Evolutionary conservation across 345 rosid species (phyloP).

Genomic region (Clarkia xantiana): DNA sequence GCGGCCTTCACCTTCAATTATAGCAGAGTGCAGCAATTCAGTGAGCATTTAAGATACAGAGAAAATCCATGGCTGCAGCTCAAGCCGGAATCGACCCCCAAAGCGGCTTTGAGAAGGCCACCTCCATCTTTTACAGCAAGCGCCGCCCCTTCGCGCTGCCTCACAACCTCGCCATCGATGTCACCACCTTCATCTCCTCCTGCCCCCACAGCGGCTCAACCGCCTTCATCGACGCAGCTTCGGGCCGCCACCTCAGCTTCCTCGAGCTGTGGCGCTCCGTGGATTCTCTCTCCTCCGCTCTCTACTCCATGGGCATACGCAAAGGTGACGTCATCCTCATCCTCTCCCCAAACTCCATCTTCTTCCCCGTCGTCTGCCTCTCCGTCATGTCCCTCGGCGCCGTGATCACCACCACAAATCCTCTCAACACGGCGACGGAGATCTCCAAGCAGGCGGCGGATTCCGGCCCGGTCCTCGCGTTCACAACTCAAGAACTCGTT

Average conservation of each 20-base stretch:
- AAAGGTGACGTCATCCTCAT: slow-evolving; percentile 73
- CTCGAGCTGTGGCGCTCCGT: slow-evolving; percentile 60
- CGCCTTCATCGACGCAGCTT: slow-evolving; percentile 79
- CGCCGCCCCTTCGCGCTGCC: slow-evolving; percentile 50
- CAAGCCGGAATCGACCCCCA: slow-evolving; percentile 18
- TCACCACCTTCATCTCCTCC: slow-evolving; percentile 72
- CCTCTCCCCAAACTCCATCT: slow-evolving; percentile 79
- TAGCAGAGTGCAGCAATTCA: background rate
- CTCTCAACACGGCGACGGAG: slow-evolving; percentile 66
- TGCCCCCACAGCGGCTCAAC: slow-evolving; percentile 54
- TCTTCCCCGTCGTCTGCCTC: slow-evolving; percentile 82
- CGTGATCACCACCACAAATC: slow-evolving; percentile 67
- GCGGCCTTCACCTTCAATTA: background rate
- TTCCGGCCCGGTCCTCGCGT: slow-evolving; percentile 61
- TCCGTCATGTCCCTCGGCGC: slow-evolving; percentile 94
- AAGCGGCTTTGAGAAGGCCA: slow-evolving; percentile 56
- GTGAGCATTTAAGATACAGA: background rate
- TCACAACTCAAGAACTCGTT: slow-evolving; percentile 41
- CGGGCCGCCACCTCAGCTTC: slow-evolving; percentile 53
- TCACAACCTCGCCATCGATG: slow-evolving; percentile 35
- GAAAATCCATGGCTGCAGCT: slow-evolving; percentile 1
- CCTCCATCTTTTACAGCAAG: slow-evolving; percentile 55
- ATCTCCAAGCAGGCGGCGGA: slow-evolving; percentile 53
- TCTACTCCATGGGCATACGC: slow-evolving; percentile 56
- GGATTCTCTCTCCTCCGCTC: slow-evolving; percentile 45